Evolutionary conservation across 441 rosid genomes (phyloP).

Genomic region (Adansonia madagascariensis): DNA sequence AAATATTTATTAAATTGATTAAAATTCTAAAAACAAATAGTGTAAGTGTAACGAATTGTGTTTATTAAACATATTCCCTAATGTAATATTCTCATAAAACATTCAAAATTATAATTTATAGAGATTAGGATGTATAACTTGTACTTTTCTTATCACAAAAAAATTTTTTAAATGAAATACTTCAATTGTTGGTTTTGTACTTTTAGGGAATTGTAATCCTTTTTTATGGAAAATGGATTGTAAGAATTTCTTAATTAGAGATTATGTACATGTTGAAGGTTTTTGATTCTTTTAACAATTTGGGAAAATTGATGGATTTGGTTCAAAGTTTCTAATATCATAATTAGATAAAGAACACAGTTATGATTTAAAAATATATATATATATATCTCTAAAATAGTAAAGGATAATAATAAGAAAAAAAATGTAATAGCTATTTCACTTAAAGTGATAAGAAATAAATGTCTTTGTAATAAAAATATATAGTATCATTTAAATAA

Average conservation of each 20-base stretch:
- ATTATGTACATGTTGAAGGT: too few species aligned
- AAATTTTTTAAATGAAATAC: neutral
- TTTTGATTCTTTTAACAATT: too few species aligned
- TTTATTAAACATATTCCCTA: too few species aligned
- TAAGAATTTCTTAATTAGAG: neutral
- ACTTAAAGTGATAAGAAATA: neutral
- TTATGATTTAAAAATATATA: too few species aligned
- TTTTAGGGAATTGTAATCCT: neutral
- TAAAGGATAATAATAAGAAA: neutral
- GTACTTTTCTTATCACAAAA: neutral
- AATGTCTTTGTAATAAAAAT: neutral
- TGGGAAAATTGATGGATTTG: neutral
- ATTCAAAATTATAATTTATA: neutral
- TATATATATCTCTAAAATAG: neutral
- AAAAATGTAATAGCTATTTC: neutral
- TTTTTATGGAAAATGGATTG: neutral
- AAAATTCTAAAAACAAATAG: too few species aligned
- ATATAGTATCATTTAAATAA: too few species aligned
- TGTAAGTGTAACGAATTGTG: too few species aligned
- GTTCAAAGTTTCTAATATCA: too few species aligned
- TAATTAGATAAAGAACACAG: too few species aligned
- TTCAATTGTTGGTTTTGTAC: neutral
- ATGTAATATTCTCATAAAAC: too few species aligned
- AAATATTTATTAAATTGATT: too few species aligned
- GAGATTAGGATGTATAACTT: neutral